phyloP scores from a whole-genome alignment of 2,329 filamentous ascomycete species.

The Trichoderma koningiopsis region DNA sequence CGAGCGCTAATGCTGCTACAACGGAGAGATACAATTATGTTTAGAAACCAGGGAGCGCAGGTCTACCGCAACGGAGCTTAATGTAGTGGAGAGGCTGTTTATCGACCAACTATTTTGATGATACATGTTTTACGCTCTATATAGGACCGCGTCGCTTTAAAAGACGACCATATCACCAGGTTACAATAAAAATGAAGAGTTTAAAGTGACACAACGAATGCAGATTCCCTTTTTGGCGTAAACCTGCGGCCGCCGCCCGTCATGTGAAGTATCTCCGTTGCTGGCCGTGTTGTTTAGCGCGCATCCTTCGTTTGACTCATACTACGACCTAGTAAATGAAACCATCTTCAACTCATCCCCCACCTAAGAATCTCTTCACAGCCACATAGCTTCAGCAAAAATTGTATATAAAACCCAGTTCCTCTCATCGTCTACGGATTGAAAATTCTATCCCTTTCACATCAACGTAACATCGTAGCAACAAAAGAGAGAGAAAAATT shows the following conservation, averaged over 20 bases:
- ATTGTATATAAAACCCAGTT: neutral
- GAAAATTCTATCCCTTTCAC: neutral
- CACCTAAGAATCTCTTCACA: neutral
- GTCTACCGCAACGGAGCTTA: slow-evolving; percentile 73
- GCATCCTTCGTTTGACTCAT: slow-evolving; percentile 21
- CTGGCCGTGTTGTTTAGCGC: slow-evolving; percentile 7
- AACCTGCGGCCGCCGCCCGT: neutral
- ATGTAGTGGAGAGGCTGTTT: slow-evolving; percentile 25
- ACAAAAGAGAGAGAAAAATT: neutral
- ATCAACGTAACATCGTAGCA: neutral
- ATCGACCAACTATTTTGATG: neutral
- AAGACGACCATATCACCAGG: neutral
- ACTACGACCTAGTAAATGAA: neutral
- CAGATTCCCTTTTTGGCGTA: neutral
- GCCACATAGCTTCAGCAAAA: neutral
- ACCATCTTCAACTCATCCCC: neutral
- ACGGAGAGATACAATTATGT: slow-evolving; percentile 81
- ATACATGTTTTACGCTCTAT: slow-evolving; percentile 5
- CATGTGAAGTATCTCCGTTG: neutral
- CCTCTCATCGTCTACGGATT: neutral
- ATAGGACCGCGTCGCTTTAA: neutral
- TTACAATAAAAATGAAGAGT: neutral
- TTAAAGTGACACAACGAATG: neutral
- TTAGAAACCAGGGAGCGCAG: slow-evolving; percentile 73
- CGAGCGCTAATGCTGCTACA: slow-evolving; percentile 84